A percentile compares a stretch with the other conserved stretches of the same genome.
phyloP scores from a whole-genome alignment of 352 stramenopile species.

The Sclerospora graminicola region DNA sequence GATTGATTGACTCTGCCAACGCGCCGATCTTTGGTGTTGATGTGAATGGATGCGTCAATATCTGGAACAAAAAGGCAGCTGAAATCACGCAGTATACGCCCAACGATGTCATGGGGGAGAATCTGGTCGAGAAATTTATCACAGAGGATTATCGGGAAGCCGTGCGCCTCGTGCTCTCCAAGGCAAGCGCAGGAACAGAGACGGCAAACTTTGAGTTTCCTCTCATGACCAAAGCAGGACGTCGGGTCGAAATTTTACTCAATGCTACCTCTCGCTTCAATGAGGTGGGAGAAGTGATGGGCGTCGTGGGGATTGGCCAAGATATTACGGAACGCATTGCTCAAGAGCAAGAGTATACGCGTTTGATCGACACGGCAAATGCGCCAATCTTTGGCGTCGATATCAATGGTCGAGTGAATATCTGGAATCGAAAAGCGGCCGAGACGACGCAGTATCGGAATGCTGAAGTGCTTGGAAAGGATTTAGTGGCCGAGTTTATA shows the following conservation, averaged over 20 bases:
- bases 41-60: slow-evolving; percentile 59
- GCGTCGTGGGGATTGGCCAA: slow-evolving; percentile 79
- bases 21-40: slow-evolving; percentile 71
- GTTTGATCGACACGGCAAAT: slow-evolving; percentile 87
- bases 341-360: slow-evolving; percentile 82
- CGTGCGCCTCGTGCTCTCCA: slow-evolving; percentile 38
- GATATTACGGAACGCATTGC: slow-evolving; percentile 81
- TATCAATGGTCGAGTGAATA: slow-evolving; percentile 1
- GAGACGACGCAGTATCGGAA: not conserved
- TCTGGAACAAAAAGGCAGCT: slow-evolving; percentile 71
- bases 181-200: slow-evolving; percentile 46
- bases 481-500: slow-evolving; percentile 87
- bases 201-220: slow-evolving; percentile 81
- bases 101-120: slow-evolving; percentile 81
- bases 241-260: slow-evolving; percentile 54
- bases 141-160: slow-evolving; percentile 40
- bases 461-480: slow-evolving; percentile 77
- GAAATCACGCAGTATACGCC: slow-evolving; percentile 78
- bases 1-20: slow-evolving; percentile 66
- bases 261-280: slow-evolving; percentile 62
- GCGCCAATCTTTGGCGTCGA: slow-evolving; percentile 85
- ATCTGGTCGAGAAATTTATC: slow-evolving; percentile 55
- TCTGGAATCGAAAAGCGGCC: not conserved
- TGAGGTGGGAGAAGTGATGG: slow-evolving; percentile 64
- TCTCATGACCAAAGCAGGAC: slow-evolving; percentile 55